Percentiles rank a stretch among this genome's conserved stretches.
Evolutionary conservation across 2,329 filamentous ascomycete genomes (phyloP).

Genomic region (Zasmidium cellare): DNA sequence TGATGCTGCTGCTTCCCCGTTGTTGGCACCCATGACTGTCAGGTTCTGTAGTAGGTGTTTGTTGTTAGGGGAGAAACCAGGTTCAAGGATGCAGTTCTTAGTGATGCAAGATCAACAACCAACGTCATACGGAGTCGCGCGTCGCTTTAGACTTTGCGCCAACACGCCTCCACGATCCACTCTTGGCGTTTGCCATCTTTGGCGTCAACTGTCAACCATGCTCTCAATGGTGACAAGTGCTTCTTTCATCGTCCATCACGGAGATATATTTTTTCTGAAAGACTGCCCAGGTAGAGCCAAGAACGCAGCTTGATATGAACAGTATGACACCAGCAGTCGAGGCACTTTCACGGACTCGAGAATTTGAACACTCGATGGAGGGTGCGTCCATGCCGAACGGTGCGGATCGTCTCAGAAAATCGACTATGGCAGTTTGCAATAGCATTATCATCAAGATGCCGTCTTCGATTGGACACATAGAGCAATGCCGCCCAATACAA

Average conservation of each 20-base stretch:
- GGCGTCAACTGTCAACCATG: not conserved
- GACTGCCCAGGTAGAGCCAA: too few species aligned
- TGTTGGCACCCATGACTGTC: conserved; percentile 1
- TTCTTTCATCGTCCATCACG: too few species aligned
- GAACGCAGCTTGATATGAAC: too few species aligned
- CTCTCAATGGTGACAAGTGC: too few species aligned
- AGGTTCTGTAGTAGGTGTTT: not conserved
- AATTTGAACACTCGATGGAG: too few species aligned
- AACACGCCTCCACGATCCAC: not conserved
- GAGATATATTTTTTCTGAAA: too few species aligned
- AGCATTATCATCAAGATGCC: conserved; percentile 21
- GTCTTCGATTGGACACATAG: conserved; percentile 70
- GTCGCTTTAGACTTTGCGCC: not conserved
- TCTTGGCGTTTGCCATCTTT: not conserved
- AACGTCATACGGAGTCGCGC: conserved; percentile 1
- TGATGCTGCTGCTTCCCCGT: conserved; percentile 1
- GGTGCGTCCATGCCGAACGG: too few species aligned
- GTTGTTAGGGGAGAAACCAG: not conserved
- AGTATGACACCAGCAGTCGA: too few species aligned
- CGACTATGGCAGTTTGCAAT: too few species aligned
- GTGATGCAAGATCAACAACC: not conserved
- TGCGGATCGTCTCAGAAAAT: too few species aligned
- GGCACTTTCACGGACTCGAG: too few species aligned
- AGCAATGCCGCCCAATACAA: conserved; percentile 78
- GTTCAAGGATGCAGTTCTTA: not conserved